A percentile compares a stretch with the other conserved stretches of the same genome.
phyloP scores from a whole-genome alignment of 2,329 filamentous ascomycete species.

The Huntiella bhutanensis region DNA sequence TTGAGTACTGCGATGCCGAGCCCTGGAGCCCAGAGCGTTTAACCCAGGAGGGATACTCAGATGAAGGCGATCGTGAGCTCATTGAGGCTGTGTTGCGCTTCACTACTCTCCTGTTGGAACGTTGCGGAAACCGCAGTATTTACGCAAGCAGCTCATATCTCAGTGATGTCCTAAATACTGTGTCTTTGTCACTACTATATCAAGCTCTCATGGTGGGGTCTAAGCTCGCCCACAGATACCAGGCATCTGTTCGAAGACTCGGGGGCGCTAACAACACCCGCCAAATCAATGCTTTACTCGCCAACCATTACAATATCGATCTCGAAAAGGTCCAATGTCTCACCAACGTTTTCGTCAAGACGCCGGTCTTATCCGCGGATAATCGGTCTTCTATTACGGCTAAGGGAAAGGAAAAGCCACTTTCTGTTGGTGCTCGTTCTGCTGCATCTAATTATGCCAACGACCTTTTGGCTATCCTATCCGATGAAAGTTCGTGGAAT shows the following conservation, averaged over 20 bases:
- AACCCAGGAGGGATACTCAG: slow-evolving; percentile 40
- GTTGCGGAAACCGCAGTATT: slow-evolving; percentile 90
- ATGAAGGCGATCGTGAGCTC: slow-evolving; percentile 63
- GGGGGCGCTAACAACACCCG: slow-evolving; percentile 31
- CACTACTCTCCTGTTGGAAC: slow-evolving; percentile 72
- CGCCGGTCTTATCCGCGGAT: slow-evolving; percentile 31
- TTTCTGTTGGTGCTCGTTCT: slow-evolving; percentile 15
- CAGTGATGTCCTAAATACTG: slow-evolving; percentile 76
- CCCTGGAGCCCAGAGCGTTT: slow-evolving; percentile 24
- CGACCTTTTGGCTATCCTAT: slow-evolving; percentile 58
- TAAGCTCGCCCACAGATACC: slow-evolving; percentile 79
- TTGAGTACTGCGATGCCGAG: slow-evolving; percentile 25
- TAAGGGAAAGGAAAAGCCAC: slow-evolving; percentile 60
- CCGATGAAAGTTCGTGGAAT: slow-evolving; percentile 41
- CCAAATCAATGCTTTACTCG: slow-evolving; percentile 53
- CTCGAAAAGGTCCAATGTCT: slow-evolving; percentile 71
- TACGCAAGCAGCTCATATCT: slow-evolving; percentile 86
- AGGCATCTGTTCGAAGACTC: slow-evolving; percentile 66
- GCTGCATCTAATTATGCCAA: slow-evolving; percentile 50
- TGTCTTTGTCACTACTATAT: slow-evolving; percentile 59
- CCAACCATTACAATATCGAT: slow-evolving; percentile 68
- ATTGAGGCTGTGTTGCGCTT: slow-evolving; percentile 68
- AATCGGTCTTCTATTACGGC: slow-evolving; percentile 33
- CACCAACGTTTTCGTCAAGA: slow-evolving; percentile 65
- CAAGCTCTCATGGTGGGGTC: slow-evolving; percentile 63